Evolutionary conservation across 2,329 filamentous ascomycete genomes (phyloP), one percentile per base, ranked within the genome.

Genomic region (Diaporthe australafricana): DNA sequence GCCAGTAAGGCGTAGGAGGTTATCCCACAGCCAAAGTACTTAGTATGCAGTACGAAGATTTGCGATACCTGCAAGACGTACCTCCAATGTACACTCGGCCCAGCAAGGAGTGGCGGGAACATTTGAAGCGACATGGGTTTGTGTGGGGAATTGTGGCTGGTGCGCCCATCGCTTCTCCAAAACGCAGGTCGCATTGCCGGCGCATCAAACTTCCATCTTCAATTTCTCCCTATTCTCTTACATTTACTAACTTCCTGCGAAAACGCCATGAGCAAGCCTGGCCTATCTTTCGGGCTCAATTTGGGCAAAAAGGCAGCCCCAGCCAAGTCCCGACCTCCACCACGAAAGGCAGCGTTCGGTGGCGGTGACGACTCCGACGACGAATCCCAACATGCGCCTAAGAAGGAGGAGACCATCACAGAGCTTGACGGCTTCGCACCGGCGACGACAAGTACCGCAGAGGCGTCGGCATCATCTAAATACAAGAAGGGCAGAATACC

Each of bases 351-450:
- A 1, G 85, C 90, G 74, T 90, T 93, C 75, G 89, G 88, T 74
- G 88, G 87, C 74, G 87, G 87, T 74, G 87, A 86, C 73, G 87
- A 88, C 75, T 88, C 86, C 1, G 90, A 90, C 73, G 84, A 89
- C 68, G 87, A 88, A 57, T 76, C 77, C 20, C 62, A 89, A 67
- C 87, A 88, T 56, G 76, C 77, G 17, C 52, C 78, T 7, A 75
- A 77, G 50, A 78, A 78, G 68, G 80, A 78, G 38, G 78, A 78
- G 69, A 77, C 88, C 60, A 91, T 94, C 76, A 89, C 85, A 65
- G 91, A 91, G 75, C 83, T 93, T 69, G 87, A 89, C 74, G 86
- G 87, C 65, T 84, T 87, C 35, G 80, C 81, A 45, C 76, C 77
- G 47, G 66, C 79, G 32, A 73, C 76, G 25, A 77, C 73, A 68